These are phyloP conservation scores for Suillus hirtellus DNA, from an alignment of 768 basidiomycete genomes.

Conservation along the genomic window DNA sequence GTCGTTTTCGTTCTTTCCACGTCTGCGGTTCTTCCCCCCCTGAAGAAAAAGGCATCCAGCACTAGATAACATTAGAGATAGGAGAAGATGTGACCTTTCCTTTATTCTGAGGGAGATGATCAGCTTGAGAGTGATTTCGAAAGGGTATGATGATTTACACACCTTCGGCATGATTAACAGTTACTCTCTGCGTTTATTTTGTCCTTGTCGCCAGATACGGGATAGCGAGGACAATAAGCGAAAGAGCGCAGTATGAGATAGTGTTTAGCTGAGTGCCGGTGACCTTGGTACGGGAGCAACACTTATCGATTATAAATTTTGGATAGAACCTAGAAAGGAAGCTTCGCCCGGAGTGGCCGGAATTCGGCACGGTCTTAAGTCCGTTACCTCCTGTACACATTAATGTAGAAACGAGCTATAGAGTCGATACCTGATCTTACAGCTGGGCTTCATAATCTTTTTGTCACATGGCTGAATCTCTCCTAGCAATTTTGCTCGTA, in stretches of 20 bases:
- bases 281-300: not conserved
- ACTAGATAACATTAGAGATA: not conserved
- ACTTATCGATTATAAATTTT: conserved; percentile 5
- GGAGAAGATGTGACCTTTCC: conserved; percentile 56
- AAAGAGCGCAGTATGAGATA: not conserved
- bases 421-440: no score
- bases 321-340: conserved; percentile 4
- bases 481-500: conserved; percentile 80
- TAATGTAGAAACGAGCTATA: no score
- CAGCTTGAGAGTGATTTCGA: conserved; percentile 17
- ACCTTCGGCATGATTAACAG: conserved; percentile 52
- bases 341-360: not conserved
- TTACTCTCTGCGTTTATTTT: conserved; percentile 20
- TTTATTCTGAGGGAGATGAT: conserved; percentile 52
- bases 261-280: not conserved
- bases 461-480: conserved; percentile 65
- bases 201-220: conserved; percentile 6
- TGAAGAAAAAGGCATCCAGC: conserved; percentile 33
- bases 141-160: conserved; percentile 14
- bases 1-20: conserved; percentile 99
- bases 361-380: not conserved
- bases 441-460: not conserved
- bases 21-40: conserved; percentile 99
- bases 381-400: no score
- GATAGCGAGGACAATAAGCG: conserved; percentile 5